Evolutionary conservation across 179 eudicot genomes (phyloP), one percentile per base, ranked within the genome.

Genomic region (Amaranthus tricolor): DNA sequence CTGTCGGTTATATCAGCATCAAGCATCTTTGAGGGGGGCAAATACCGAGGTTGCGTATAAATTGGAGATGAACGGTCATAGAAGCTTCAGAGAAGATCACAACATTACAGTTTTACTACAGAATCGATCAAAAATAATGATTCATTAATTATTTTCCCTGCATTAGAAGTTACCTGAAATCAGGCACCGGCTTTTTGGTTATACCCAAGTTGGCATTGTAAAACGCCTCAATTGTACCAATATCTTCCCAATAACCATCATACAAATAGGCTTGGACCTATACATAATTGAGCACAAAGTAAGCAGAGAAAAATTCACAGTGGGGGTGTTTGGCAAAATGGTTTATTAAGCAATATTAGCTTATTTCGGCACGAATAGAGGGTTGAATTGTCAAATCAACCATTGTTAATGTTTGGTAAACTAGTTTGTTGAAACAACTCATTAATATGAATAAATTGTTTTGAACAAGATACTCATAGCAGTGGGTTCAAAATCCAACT

Each of bases 231-330:
- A 94, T 94, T 9, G 98, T 94, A 82, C 98, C 98, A 80, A 94
- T 94, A 83, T 94, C 98, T 85, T 94, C 98, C 98, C 98, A 94
- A 78, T 94, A 94, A 65, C 97, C 98, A 87, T 94, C 98, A 77
- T 87, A 94, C 80, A 94, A 81, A 78, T 94, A 90, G 69, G 98
- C 98, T 94, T 94, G 98, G 71, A 94, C 98, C 98, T 94, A 54
- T 43, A 75, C 44, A 53, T 17, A 59, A 66, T 52, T 5, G 73
- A 52, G 24, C 24, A 68, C 43, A 7, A 77, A 66, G 49, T 24
- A 69, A 50, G 80, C 8, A 45, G 0, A 57, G 19, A 14, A 62
- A 52, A 53, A 56, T 43, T 19, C 56, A 51, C 6, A 53, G 6
- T 48, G 45, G 2, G 2, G 2, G 40, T 31, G 40, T 31, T 24